Conservation (phyloP, 1,284 basidiomycete genomes). For the Athelia sp. region DNA sequence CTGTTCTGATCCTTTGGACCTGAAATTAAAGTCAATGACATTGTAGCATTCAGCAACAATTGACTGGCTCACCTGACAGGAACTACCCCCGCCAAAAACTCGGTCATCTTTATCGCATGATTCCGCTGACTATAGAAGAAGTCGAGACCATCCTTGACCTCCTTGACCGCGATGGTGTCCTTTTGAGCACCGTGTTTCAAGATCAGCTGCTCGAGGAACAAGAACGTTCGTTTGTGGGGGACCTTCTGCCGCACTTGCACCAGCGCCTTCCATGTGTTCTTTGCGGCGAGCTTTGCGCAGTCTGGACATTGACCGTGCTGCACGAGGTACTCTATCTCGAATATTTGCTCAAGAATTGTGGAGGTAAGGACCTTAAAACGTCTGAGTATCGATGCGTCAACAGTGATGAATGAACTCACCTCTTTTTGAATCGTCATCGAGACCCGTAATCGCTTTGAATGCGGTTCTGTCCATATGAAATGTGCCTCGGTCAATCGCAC, state of each 20-base stretch:
- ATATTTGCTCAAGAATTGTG: conserved; percentile 96
- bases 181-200: conserved; percentile 96
- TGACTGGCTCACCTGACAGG: conserved; percentile 66
- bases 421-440: conserved; percentile 99
- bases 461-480: conserved; percentile 99
- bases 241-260: conserved; percentile 99
- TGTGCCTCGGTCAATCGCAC: conserved; percentile 95
- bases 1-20: conserved; percentile 90
- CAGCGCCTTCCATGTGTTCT: conserved; percentile 97
- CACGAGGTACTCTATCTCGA: conserved; percentile 95
- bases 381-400: background rate
- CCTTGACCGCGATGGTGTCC: conserved; percentile 91
- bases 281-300: conserved; percentile 91
- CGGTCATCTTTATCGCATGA: conserved; percentile 97
- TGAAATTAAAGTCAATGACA: conserved; percentile 22
- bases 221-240: conserved; percentile 94
- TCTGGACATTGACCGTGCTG: conserved; percentile 96
- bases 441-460: conserved; percentile 89
- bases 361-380: conserved; percentile 76
- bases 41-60: background rate
- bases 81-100: conserved; percentile 86
- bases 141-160: conserved; percentile 92
- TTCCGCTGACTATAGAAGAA: conserved; percentile 93
- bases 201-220: conserved; percentile 97
- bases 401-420: conserved; percentile 35